phyloP scores from a whole-genome alignment of 2,329 filamentous ascomycete genomes.

The Magnaporthales sp. region DNA sequence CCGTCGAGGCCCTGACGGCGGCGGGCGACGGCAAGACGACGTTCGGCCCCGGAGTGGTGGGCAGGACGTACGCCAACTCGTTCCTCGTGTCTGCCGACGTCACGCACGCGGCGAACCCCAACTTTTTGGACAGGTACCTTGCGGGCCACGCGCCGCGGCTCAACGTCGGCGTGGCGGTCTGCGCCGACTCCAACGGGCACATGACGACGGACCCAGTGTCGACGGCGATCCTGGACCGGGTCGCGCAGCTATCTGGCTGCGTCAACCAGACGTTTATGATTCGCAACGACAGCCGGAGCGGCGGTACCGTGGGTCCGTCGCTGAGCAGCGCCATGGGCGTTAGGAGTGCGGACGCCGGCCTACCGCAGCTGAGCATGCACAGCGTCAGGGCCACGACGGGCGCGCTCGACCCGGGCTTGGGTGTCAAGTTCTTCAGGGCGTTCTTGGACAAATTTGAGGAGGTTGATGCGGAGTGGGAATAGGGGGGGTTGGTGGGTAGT shows the following conservation, averaged over 20 bases:
- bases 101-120: slow-evolving; percentile 88
- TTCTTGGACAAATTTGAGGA: slow-evolving; percentile 82
- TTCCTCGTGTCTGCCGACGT: slow-evolving; percentile 93
- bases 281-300: slow-evolving; percentile 79
- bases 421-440: slow-evolving; percentile 79
- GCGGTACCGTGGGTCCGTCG: slow-evolving; percentile 93
- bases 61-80: slow-evolving; percentile 80
- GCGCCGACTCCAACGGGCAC: slow-evolving; percentile 80
- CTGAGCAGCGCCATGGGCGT: slow-evolving; percentile 74
- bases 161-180: slow-evolving; percentile 78
- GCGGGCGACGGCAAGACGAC: slow-evolving; percentile 24
- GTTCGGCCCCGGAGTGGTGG: slow-evolving; percentile 55
- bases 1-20: slow-evolving; percentile 59
- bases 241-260: slow-evolving; percentile 65
- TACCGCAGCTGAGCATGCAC: slow-evolving; percentile 92
- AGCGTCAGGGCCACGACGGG: slow-evolving; percentile 84
- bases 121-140: slow-evolving; percentile 79
- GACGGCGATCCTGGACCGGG: slow-evolving; percentile 67
- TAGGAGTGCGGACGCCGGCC: slow-evolving; percentile 75
- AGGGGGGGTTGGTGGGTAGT: not conserved
- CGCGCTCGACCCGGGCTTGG: slow-evolving; percentile 74
- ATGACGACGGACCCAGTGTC: slow-evolving; percentile 93
- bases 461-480: slow-evolving; percentile 69
- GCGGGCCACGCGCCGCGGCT: slow-evolving; percentile 78
- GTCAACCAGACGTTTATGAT: slow-evolving; percentile 88